Evolutionary conservation across 108 stramenopile genomes (phyloP).

Genomic region (Chaetoceros muelleri): DNA sequence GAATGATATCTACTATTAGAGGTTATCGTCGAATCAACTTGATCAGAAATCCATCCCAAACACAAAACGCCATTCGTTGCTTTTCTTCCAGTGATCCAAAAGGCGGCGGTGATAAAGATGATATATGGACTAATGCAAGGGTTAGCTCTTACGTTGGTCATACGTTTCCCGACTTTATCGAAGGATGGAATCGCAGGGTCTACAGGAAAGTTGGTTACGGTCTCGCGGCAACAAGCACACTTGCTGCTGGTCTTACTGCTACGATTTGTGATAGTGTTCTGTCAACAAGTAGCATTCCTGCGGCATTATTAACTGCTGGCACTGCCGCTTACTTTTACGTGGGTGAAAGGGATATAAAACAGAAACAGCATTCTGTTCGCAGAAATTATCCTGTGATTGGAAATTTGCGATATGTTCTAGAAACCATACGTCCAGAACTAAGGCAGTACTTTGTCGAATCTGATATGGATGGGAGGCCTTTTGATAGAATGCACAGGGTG

Average conservation of each 20-base stretch:
- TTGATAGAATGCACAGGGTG: slow-evolving; percentile 46
- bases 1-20: too few species aligned
- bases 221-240: slow-evolving; percentile 13
- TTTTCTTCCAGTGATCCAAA: too few species aligned
- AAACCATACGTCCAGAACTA: slow-evolving; percentile 83
- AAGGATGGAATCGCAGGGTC: slow-evolving; percentile 37
- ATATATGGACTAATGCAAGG: neutral
- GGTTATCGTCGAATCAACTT: too few species aligned
- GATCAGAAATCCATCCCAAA: too few species aligned
- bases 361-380: slow-evolving; percentile 56
- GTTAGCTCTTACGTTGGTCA: neutral
- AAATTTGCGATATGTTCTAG: slow-evolving; percentile 68
- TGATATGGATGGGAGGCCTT: slow-evolving; percentile 64
- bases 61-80: too few species aligned
- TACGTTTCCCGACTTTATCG: slow-evolving; percentile 45
- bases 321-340: slow-evolving; percentile 64
- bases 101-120: too few species aligned
- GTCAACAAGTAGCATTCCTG: slow-evolving; percentile 5
- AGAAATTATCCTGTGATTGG: slow-evolving; percentile 82
- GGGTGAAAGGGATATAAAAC: slow-evolving; percentile 59
- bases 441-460: slow-evolving; percentile 73
- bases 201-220: slow-evolving; percentile 53
- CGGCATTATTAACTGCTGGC: slow-evolving; percentile 13
- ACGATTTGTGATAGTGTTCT: neutral
- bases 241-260: neutral